These are phyloP conservation scores for Colletotrichum simmondsii DNA, from an alignment of 2,329 filamentous ascomycete species.

Conservation along the genomic window DNA sequence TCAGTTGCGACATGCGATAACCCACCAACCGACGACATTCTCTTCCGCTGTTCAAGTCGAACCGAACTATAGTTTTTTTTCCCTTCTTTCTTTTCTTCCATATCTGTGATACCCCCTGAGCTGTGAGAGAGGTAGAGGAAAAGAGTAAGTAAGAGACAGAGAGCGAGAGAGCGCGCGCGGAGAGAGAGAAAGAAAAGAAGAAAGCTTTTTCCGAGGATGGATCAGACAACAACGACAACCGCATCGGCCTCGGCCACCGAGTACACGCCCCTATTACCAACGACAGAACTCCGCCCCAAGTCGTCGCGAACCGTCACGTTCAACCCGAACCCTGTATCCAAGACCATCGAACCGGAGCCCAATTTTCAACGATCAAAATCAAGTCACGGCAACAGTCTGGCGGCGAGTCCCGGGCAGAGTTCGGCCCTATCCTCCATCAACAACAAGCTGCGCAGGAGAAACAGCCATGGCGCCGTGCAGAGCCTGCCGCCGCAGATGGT, in stretches of 20 bases:
- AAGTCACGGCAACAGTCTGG: slow-evolving; percentile 43
- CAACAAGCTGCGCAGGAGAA: slow-evolving; percentile 85
- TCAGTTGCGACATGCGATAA: slow-evolving; percentile 29
- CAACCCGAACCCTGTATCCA: slow-evolving; percentile 75
- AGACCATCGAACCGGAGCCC: slow-evolving; percentile 66
- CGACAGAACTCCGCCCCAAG: slow-evolving; percentile 51
- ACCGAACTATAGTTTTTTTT: neutral
- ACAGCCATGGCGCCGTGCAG: slow-evolving; percentile 75
- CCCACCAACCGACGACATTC: neutral
- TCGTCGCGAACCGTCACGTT: slow-evolving; percentile 78
- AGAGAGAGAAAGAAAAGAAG: neutral
- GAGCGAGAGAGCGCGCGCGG: too few relatives aligned
- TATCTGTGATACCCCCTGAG: slow-evolving; percentile 25
- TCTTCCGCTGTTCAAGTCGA: neutral
- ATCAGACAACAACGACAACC: slow-evolving; percentile 30
- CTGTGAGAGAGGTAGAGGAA: neutral
- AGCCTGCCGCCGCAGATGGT: slow-evolving; percentile 48
- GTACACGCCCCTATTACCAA: slow-evolving; percentile 48
- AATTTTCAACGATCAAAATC: slow-evolving; percentile 40
- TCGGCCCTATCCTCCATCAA: slow-evolving; percentile 81
- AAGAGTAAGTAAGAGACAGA: too few relatives aligned
- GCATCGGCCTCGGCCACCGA: slow-evolving; percentile 40
- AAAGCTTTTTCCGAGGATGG: slow-evolving; percentile 29
- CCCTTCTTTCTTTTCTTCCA: neutral
- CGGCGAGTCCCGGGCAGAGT: slow-evolving; percentile 47